phyloP scores from a whole-genome alignment of 495 filamentous ascomycete genomes.

The Daldinia caldariorum region DNA sequence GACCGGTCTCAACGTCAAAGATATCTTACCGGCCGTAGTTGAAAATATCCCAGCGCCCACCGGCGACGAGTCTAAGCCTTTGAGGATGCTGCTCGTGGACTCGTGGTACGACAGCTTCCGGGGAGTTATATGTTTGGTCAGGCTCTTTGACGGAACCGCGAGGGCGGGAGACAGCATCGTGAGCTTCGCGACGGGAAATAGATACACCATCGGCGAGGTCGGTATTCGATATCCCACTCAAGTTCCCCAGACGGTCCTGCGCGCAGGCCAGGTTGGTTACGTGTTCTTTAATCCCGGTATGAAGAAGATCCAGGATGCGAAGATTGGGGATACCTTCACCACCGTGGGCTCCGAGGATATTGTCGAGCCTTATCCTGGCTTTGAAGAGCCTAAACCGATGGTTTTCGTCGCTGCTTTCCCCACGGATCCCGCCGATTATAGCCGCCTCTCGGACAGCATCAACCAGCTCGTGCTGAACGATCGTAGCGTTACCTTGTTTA shows the following conservation, averaged over 20 bases:
- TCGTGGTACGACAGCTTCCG: slow-evolving; percentile 98
- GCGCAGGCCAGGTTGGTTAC: slow-evolving; percentile 95
- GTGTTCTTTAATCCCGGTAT: slow-evolving; percentile 97
- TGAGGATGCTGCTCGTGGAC: slow-evolving; percentile 90
- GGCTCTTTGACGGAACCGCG: slow-evolving; percentile 89
- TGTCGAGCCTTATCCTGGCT: slow-evolving; percentile 86
- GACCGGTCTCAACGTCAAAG: slow-evolving; percentile 85
- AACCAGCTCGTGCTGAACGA: slow-evolving; percentile 94
- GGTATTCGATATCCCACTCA: slow-evolving; percentile 96
- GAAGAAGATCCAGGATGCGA: slow-evolving; percentile 94
- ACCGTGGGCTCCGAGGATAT: slow-evolving; percentile 78
- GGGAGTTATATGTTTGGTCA: slow-evolving; percentile 90
- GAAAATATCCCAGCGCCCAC: slow-evolving; percentile 82
- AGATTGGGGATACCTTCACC: slow-evolving; percentile 95
- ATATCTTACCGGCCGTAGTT: slow-evolving; percentile 83
- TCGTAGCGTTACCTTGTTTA: slow-evolving; percentile 90
- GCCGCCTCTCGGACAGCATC: slow-evolving; percentile 91
- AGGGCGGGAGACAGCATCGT: slow-evolving; percentile 82
- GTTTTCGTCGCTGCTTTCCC: slow-evolving; percentile 98
- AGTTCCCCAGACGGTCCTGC: slow-evolving; percentile 78
- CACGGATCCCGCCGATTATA: slow-evolving; percentile 86
- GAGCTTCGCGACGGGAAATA: slow-evolving; percentile 85
- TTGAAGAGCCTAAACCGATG: slow-evolving; percentile 98
- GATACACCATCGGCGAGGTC: slow-evolving; percentile 94
- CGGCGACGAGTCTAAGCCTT: slow-evolving; percentile 74